These are phyloP conservation scores for Cichorium intybus DNA, from an alignment of 140 eudicot genomes.

Conservation along the genomic window DNA sequence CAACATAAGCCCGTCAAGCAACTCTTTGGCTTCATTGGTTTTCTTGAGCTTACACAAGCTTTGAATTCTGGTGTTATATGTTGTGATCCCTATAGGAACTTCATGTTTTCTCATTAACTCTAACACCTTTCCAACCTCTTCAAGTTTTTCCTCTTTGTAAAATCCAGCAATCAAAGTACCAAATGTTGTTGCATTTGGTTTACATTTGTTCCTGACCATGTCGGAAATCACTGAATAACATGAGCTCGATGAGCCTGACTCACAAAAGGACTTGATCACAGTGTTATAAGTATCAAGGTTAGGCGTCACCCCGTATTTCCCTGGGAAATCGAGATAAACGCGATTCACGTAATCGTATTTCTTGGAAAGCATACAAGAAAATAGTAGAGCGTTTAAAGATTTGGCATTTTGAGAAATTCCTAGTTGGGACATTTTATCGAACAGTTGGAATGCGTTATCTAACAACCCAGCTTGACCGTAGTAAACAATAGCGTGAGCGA, in stretches of 20 bases:
- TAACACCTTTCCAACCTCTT: conserved; percentile 67
- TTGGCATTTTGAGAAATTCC: conserved; percentile 43
- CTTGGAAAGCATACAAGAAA: conserved; percentile 52
- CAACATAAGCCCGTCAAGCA: conserved; percentile 52
- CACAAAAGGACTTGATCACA: conserved; percentile 62
- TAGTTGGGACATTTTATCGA: conserved; percentile 52
- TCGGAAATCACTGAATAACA: conserved; percentile 56
- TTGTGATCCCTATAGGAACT: conserved; percentile 43
- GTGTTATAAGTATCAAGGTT: conserved; percentile 64
- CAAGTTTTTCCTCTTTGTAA: conserved; percentile 62
- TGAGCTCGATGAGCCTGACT: conserved; percentile 45
- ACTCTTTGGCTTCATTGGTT: conserved; percentile 61
- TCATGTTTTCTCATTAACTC: conserved; percentile 50
- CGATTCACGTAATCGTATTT: conserved; percentile 49
- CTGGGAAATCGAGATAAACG: conserved; percentile 54
- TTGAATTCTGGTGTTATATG: conserved; percentile 58
- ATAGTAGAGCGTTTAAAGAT: conserved; percentile 63
- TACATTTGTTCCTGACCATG: conserved; percentile 54
- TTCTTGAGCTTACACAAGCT: conserved; percentile 77
- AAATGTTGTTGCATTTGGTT: conserved; percentile 59
- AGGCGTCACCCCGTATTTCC: conserved; percentile 43
- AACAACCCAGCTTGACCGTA: conserved; percentile 69
- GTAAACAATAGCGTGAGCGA: conserved; percentile 53
- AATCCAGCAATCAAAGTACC: conserved; percentile 65
- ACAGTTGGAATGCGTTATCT: conserved; percentile 44